phyloP scores from a whole-genome alignment of 2,329 filamentous ascomycete species.

The Furcasterigmium furcatum region DNA sequence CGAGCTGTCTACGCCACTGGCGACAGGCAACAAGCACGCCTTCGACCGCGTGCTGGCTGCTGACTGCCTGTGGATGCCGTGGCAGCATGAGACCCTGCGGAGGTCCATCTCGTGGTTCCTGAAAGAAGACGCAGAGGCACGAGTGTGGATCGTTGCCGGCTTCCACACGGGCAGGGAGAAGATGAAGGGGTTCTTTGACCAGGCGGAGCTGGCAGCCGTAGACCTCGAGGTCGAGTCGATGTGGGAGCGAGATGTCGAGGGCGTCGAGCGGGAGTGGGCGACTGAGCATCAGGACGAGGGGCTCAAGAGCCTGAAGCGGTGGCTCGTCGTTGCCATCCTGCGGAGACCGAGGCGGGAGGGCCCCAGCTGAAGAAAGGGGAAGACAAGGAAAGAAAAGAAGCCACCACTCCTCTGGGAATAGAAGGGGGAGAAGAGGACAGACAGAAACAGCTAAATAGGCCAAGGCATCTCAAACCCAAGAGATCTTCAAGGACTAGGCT shows the following conservation, averaged over 20 bases:
- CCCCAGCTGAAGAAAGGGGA: no score
- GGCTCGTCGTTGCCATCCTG: conserved; percentile 61
- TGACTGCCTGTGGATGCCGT: conserved; percentile 74
- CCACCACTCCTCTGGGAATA: no score
- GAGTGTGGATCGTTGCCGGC: conserved; percentile 64
- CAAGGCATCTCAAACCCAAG: no score
- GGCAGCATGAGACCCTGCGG: conserved; percentile 65
- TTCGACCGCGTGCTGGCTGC: conserved; percentile 66
- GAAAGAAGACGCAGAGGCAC: conserved; percentile 33
- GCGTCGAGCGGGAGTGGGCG: conserved; percentile 58
- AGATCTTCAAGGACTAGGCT: no score
- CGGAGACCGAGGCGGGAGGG: conserved; percentile 16
- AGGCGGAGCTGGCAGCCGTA: conserved; percentile 36
- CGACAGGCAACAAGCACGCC: conserved; percentile 20
- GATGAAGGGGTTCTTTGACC: conserved; percentile 63
- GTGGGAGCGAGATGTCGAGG: conserved; percentile 67
- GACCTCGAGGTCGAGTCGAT: conserved; percentile 62
- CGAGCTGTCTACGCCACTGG: conserved; percentile 33
- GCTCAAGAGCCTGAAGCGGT: conserved; percentile 61
- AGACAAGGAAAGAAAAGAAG: no score
- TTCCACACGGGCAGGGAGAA: conserved; percentile 70
- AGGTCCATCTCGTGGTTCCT: conserved; percentile 63
- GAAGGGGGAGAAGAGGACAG: no score
- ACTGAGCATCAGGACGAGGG: conserved; percentile 60
- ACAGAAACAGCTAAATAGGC: no score